Percentiles rank a stretch among this genome's conserved stretches.
These are phyloP conservation scores for Sungouiella thailandica DNA, from an alignment of 805 yeast genomes.

Conservation along the genomic window DNA sequence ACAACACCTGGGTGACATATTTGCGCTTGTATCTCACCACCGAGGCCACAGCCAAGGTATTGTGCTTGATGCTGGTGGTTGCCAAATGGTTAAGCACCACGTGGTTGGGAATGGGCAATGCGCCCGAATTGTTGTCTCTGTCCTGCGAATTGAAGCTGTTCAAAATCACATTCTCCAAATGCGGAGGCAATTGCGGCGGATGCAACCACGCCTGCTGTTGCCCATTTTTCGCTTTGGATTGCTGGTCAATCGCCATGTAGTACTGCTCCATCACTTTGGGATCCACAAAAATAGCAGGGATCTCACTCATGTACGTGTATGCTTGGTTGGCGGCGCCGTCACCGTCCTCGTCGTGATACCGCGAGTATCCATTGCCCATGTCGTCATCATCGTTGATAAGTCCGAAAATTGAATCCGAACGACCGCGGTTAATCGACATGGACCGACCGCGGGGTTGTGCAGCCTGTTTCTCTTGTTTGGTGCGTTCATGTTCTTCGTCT, in stretches of 20 bases:
- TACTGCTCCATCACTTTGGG: constrained; percentile 86
- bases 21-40: constrained; percentile 84
- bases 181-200: constrained; percentile 97
- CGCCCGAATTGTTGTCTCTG: constrained; percentile 79
- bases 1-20: constrained; percentile 86
- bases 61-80: constrained; percentile 91
- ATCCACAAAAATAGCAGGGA: constrained; percentile 81
- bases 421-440: constrained; percentile 24
- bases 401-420: constrained; percentile 59
- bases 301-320: constrained; percentile 53
- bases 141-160: constrained; percentile 60
- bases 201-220: constrained; percentile 66
- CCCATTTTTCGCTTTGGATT: constrained; percentile 51
- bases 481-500: constrained; percentile 18
- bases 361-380: constrained; percentile 75
- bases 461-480: constrained; percentile 5
- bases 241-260: constrained; percentile 69
- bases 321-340: constrained; percentile 21
- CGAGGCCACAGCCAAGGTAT: constrained; percentile 88
- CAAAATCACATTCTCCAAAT: constrained; percentile 86
- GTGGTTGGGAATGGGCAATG: constrained; percentile 89
- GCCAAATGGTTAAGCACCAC: constrained; percentile 92
- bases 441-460: constrained; percentile 24
- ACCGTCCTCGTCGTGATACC: constrained; percentile 59
- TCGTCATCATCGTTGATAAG: constrained; percentile 68